Evolutionary conservation across 2,329 filamentous ascomycete species (phyloP).

Genomic region (Alternaria metachromatica): DNA sequence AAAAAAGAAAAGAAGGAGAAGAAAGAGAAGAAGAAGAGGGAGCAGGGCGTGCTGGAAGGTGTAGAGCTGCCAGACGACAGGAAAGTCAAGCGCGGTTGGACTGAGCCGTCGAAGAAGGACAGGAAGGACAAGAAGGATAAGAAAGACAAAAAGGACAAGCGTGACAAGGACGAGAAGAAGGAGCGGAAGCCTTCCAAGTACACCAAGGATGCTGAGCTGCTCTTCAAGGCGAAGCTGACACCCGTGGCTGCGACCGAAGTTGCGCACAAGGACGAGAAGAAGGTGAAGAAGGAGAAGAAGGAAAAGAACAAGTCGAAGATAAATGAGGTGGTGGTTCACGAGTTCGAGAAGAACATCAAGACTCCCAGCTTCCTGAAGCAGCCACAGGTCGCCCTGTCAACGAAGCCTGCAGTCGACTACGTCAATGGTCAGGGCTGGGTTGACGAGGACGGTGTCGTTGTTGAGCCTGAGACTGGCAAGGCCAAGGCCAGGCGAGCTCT

Average conservation of each 20-base stretch:
- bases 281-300: slow-evolving; percentile 65
- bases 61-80: slow-evolving; percentile 75
- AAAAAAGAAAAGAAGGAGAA: slow-evolving; percentile 57
- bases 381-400: slow-evolving; percentile 52
- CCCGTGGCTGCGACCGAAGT: slow-evolving; percentile 46
- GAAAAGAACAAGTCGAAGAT: slow-evolving; percentile 61
- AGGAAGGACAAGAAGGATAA: slow-evolving; percentile 57
- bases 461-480: slow-evolving; percentile 63
- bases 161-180: slow-evolving; percentile 64
- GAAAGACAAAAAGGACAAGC: slow-evolving; percentile 51
- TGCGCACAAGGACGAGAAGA: slow-evolving; percentile 51
- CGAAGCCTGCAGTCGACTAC: slow-evolving; percentile 66
- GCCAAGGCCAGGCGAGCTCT: slow-evolving; percentile 42
- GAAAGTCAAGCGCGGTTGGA: slow-evolving; percentile 90
- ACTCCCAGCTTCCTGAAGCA: slow-evolving; percentile 81
- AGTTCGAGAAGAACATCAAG: slow-evolving; percentile 85
- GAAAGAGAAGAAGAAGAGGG: slow-evolving; percentile 54
- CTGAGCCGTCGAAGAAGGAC: slow-evolving; percentile 64
- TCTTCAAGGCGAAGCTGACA: slow-evolving; percentile 83
- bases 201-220: slow-evolving; percentile 78
- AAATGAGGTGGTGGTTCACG: slow-evolving; percentile 75
- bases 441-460: slow-evolving; percentile 75
- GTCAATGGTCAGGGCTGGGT: slow-evolving; percentile 90
- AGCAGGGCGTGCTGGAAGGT: slow-evolving; percentile 66
- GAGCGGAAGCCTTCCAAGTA: slow-evolving; percentile 74